Conservation (phyloP, 2,329 filamentous ascomycete genomes). For the Plectosphaerella plurivora region DNA sequence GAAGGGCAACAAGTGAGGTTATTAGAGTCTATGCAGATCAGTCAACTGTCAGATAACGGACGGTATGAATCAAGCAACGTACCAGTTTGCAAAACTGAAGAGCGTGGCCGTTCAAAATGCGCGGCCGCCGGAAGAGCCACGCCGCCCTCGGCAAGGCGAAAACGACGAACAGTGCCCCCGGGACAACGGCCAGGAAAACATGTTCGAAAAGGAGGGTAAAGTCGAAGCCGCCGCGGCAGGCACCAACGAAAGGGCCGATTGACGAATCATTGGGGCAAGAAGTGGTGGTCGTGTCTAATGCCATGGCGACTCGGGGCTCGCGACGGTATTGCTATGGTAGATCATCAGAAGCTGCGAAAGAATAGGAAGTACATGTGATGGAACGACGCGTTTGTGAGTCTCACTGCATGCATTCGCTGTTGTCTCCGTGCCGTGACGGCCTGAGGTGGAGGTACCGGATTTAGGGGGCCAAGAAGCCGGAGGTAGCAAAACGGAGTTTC, state of each 20-base stretch:
- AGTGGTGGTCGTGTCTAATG: neutral
- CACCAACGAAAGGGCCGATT: slow-evolving; percentile 32
- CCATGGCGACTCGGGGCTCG: neutral
- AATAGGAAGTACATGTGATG: no score
- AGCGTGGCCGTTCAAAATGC: slow-evolving; percentile 21
- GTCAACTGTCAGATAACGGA: no score
- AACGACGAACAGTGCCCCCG: slow-evolving; percentile 27
- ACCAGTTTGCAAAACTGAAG: slow-evolving; percentile 19
- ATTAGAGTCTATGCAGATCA: slow-evolving; percentile 10
- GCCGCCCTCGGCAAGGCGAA: slow-evolving; percentile 23
- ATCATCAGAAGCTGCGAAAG: no score
- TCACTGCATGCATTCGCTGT: neutral
- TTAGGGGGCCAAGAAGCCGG: no score
- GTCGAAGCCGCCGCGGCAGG: slow-evolving; percentile 37
- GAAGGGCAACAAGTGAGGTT: slow-evolving; percentile 19
- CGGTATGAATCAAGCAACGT: neutral
- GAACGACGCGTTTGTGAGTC: no score
- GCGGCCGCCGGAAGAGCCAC: slow-evolving; percentile 19
- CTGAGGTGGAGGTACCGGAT: no score
- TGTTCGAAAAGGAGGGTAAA: slow-evolving; percentile 39
- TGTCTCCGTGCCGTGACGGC: no score
- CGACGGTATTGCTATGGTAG: no score
- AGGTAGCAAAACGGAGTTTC: no score
- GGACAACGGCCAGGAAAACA: slow-evolving; percentile 32
- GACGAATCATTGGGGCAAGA: slow-evolving; percentile 22